Percentiles rank a stretch among this genome's conserved stretches.
Evolutionary conservation across 78 protist species (phyloP).

Genomic region (Capsaspora owczarzaki): DNA sequence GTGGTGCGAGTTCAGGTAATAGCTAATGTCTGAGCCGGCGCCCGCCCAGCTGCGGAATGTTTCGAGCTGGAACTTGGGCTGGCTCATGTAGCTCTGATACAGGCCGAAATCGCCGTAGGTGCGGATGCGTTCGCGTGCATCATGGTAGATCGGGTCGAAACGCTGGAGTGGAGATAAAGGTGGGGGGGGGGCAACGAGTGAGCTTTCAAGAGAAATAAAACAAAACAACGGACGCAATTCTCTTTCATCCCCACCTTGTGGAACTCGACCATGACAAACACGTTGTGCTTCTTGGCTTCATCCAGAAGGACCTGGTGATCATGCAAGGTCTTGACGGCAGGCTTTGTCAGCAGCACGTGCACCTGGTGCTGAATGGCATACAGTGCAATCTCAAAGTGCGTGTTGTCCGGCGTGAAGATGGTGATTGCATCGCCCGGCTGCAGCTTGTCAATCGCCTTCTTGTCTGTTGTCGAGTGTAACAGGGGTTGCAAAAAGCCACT

Average conservation of each 20-base stretch:
- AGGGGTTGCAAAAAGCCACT: not conserved
- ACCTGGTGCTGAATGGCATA: conserved; percentile 25
- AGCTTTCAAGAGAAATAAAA: no score
- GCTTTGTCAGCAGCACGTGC: conserved; percentile 59
- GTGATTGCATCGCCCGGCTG: conserved; percentile 21
- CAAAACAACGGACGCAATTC: not conserved
- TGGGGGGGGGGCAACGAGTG: no score
- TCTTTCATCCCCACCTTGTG: no score
- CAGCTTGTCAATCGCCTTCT: not conserved
- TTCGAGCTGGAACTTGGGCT: conserved; percentile 49
- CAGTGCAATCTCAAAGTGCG: conserved; percentile 33
- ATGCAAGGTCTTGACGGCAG: conserved; percentile 34
- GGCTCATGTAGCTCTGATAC: conserved; percentile 29
- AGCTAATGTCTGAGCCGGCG: conserved; percentile 30
- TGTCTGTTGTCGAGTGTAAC: not conserved
- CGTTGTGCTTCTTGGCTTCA: not conserved
- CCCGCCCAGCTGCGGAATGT: conserved; percentile 49
- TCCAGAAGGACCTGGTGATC: conserved; percentile 23
- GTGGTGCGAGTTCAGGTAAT: conserved; percentile 53
- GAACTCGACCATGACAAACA: conserved; percentile 29
- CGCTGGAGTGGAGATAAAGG: no score
- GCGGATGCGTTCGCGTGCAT: conserved; percentile 19
- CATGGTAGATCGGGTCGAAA: conserved; percentile 38
- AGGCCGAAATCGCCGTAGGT: conserved; percentile 20
- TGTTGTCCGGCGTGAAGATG: conserved; percentile 63